Base-by-base conservation (phyloP, 768 basidiomycete genomes). In the Butyriboletus loyo region DNA sequence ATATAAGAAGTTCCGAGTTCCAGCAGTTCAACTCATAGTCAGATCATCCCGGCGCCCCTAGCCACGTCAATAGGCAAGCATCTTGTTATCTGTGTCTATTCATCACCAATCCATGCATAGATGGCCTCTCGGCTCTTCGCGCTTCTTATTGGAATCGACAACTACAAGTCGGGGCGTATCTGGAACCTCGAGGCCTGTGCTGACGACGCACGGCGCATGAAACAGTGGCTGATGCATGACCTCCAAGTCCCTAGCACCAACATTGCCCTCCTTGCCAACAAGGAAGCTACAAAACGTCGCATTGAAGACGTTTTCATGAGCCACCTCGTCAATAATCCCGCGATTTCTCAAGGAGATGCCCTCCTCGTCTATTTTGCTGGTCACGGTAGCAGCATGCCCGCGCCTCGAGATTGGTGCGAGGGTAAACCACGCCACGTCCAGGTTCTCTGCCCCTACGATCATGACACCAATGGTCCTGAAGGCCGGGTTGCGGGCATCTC, bases 351-450 rank as follows among this genome's bases (percentile, higher is more conserved):
- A 24, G 86, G 82, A 22, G 86, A 87, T 53, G 81, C 86, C 30
- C 76, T 88, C 36, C 57, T 88, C 56, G 65, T 88, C 45, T 88
- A 85, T 60, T 88, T 86, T 61, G 84, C 87, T 34, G 87, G 86
- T n/a, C 85, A 87, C 63, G 86, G 86, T 24, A 84, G 82, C 62
- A 74, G 67, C 49, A 62, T 84, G 38, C 65, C 72, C 14, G 78
- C 83, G n/a, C 85, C 85, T 45, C 66, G 69, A 32, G 80, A 76
- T 46, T 87, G 86, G 87, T 81, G 77, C 61, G 74, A 76, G 54
- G 66, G 67, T 35, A 72, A 71, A 32, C 63, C 71, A 46, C 66
- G 67, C 43, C 55, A 66, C 25, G 82, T 84, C 15, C 77, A 87
- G 58, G 76, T 86, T 49, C 63, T 88, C 30, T 87, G 85, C 64